Percentiles rank a stretch among this genome's conserved stretches.
Evolutionary conservation across 148 eudicot species (phyloP).

Genomic region (Diospyros lotus): DNA sequence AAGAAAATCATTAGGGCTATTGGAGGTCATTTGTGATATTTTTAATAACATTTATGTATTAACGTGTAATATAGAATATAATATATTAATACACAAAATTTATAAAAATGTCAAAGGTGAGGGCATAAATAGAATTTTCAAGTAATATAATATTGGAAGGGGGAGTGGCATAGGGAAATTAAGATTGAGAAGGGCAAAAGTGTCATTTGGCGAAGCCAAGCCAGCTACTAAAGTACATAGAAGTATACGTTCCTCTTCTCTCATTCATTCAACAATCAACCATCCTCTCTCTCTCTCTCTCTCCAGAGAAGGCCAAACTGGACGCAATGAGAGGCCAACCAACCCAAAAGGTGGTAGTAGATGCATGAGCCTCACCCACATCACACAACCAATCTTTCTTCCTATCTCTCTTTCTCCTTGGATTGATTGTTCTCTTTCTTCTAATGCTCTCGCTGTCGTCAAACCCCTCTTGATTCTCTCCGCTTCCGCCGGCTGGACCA

Average conservation of each 20-base stretch:
- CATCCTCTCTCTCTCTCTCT: conserved; percentile 5
- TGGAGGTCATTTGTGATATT: too few species aligned
- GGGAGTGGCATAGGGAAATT: background rate
- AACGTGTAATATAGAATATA: too few species aligned
- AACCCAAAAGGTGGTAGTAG: conserved; percentile 50
- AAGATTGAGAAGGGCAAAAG: conserved; percentile 4
- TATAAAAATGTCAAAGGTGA: too few species aligned
- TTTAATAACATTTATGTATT: too few species aligned
- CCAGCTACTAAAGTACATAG: conserved; percentile 1
- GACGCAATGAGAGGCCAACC: conserved; percentile 18
- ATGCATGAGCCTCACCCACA: conserved; percentile 37
- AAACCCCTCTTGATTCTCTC: conserved; percentile 16
- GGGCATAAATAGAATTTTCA: too few species aligned
- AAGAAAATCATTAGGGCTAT: too few species aligned
- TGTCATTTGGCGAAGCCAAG: conserved; percentile 11
- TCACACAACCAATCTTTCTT: conserved; percentile 16
- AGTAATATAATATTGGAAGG: too few species aligned
- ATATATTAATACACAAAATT: too few species aligned
- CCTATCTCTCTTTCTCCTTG: conserved; percentile 17
- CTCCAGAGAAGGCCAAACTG: conserved; percentile 3
- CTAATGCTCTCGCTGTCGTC: conserved; percentile 4
- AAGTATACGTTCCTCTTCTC: conserved; percentile 14
- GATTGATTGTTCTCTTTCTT: conserved; percentile 24
- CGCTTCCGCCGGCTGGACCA: conserved; percentile 14
- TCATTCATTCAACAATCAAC: conserved; percentile 4